Evolutionary conservation across 306 rosid species (phyloP), one percentile per base, ranked within the genome.

Genomic region (Benincasa hispida): DNA sequence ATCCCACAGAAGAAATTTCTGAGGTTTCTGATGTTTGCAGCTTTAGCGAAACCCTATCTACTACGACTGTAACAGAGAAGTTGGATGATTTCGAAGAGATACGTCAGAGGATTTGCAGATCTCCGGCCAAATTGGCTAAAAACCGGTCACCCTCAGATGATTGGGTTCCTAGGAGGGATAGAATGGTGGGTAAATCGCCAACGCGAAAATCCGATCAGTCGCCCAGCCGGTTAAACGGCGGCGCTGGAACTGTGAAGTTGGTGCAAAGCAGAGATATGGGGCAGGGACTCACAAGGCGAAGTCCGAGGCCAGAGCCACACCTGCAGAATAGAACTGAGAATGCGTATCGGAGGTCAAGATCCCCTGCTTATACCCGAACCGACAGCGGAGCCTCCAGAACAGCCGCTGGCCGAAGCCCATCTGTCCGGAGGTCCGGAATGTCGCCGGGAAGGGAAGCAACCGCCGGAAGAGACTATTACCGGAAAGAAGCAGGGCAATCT

Each of bases 11-110:
- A 48, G 93, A 91, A 85, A 81, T 88, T 80, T 88, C 93, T 11
- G 91, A 88, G 74, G 72, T 82, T n/a, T 89, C 93, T 0, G 94
- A 91, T 17, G 87, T 90, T 82, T 90, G 92, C 78, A 93, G 98
- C 87, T 67, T 89, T 70, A 89, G 87, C 45, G 97, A 87, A 82
- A 89, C 91, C 78, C 74, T 88, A 2, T 91, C 97, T 1, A 80
- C 85, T 1, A 76, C 88, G 8, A 75, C 98, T 13, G 48, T 88
- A 18, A 92, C 92, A 63, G 87, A 76, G 39, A 78, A 78, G 34
- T 3, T 62, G 66, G 91, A 89, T 19, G 90, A 91, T 1, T 88
- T 86, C n/a, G 93, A 90, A 8, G 96, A 91, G 69, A 42, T 75
- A 39, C 86, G 78, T 17, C 86, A 69, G 30, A 79, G 90, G 84